Conservation (phyloP, 164 flowering plant genomes). For the Aristolochia fimbriata region DNA sequence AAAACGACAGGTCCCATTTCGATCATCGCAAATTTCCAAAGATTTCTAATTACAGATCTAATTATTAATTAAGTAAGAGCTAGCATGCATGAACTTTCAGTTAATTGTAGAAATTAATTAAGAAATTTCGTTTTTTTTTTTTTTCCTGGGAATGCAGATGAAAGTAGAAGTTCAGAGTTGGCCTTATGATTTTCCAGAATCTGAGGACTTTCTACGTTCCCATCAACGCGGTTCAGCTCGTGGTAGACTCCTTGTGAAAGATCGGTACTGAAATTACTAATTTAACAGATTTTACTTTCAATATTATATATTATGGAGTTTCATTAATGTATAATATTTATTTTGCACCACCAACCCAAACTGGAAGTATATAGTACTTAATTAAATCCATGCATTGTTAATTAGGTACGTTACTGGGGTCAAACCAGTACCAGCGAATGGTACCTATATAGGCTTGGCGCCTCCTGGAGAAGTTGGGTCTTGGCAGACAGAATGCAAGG, state of each 20-base stretch:
- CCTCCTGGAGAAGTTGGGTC: slow-evolving; percentile 66
- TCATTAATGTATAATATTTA: no score
- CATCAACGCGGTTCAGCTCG: slow-evolving; percentile 45
- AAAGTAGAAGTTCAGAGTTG: slow-evolving; percentile 51
- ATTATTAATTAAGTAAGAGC: no score
- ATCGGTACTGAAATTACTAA: slow-evolving; percentile 24
- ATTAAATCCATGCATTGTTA: no score
- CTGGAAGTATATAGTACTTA: no score
- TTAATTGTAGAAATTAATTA: no score
- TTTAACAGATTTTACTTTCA: not conserved
- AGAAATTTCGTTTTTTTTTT: not conserved
- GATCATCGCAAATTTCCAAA: no score
- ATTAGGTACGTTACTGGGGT: slow-evolving; percentile 36
- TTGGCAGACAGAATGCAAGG: slow-evolving; percentile 90
- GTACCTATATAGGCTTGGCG: slow-evolving; percentile 75
- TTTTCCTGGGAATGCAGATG: slow-evolving; percentile 22
- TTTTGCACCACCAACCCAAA: no score
- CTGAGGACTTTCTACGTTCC: slow-evolving; percentile 45
- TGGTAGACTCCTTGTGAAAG: slow-evolving; percentile 55
- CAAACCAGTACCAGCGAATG: slow-evolving; percentile 23
- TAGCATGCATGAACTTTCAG: no score
- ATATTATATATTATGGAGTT: no score
- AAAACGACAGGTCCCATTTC: slow-evolving; percentile 38
- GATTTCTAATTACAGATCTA: no score
- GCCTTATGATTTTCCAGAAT: slow-evolving; percentile 75